Evolutionary conservation across 225 moss, liverwort and hornwort species (phyloP).

Genomic region (Bryum argenteum): DNA sequence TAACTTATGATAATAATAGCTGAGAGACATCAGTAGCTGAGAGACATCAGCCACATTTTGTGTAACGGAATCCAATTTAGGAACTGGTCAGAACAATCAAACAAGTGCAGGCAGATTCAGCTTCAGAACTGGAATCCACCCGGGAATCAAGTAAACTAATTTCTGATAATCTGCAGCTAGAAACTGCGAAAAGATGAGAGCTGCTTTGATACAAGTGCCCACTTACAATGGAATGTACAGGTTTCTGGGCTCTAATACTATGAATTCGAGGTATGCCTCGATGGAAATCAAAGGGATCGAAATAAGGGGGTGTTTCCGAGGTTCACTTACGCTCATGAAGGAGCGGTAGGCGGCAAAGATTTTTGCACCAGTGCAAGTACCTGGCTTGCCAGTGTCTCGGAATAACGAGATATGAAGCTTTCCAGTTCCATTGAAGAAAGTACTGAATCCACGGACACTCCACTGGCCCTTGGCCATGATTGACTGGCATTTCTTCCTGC

Average conservation of each 20-base stretch:
- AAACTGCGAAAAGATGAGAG: conserved; percentile 29
- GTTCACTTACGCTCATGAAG: conserved; percentile 27
- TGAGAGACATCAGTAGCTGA: neutral
- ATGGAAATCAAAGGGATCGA: neutral
- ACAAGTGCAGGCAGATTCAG: conserved; percentile 13
- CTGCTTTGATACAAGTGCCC: conserved; percentile 16
- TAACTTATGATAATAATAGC: neutral
- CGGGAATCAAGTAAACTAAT: neutral
- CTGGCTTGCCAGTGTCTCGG: conserved; percentile 58
- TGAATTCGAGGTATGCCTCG: neutral
- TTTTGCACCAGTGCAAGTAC: conserved; percentile 58
- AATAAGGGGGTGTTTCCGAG: neutral
- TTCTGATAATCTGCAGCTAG: conserved; percentile 27
- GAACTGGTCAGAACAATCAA: neutral
- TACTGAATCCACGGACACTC: conserved; percentile 50
- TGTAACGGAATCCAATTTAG: conserved; percentile 5
- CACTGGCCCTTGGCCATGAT: conserved; percentile 48
- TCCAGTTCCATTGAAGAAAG: conserved; percentile 50
- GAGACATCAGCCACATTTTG: conserved; percentile 4
- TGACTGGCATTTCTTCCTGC: conserved; percentile 41
- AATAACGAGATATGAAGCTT: conserved; percentile 55
- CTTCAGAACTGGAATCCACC: conserved; percentile 11
- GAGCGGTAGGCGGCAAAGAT: conserved; percentile 37
- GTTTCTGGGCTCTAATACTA: conserved; percentile 12
- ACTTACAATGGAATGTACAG: conserved; percentile 31